A percentile compares a stretch with the other conserved stretches of the same genome.
Conservation (phyloP, 2,329 filamentous ascomycete species). For the Venturia effusa region DNA sequence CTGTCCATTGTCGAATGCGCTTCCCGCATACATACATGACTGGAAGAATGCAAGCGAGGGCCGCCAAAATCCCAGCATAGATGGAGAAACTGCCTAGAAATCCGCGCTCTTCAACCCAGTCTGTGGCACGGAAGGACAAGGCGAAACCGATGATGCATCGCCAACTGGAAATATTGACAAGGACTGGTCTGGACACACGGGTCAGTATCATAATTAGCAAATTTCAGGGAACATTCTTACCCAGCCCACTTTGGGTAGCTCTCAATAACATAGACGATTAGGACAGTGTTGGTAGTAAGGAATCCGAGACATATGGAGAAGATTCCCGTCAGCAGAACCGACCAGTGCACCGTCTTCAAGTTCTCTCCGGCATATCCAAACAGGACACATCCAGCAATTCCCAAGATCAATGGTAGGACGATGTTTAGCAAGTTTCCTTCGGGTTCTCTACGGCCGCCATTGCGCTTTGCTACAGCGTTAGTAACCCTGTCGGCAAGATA, state of each 20-base stretch:
- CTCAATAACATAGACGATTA: conserved; percentile 22
- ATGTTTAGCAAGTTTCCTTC: conserved; percentile 21
- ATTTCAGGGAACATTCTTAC: conserved; percentile 3
- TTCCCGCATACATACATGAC: conserved; percentile 17
- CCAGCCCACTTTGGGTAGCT: conserved; percentile 22
- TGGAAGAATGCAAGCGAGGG: conserved; percentile 18
- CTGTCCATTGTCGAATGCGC: conserved; percentile 6
- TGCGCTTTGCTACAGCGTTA: conserved; percentile 18
- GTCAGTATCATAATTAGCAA: neutral
- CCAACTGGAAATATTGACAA: conserved; percentile 23
- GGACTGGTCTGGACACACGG: conserved; percentile 14
- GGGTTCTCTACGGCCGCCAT: conserved; percentile 18
- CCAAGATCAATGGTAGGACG: conserved; percentile 18
- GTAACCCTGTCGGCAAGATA: conserved; percentile 18
- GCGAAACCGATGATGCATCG: conserved; percentile 21
- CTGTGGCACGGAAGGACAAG: conserved; percentile 18
- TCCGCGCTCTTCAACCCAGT: conserved; percentile 20
- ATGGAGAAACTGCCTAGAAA: conserved; percentile 20
- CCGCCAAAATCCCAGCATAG: conserved; percentile 19
- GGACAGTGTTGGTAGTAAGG: conserved; percentile 21
- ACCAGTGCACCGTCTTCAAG: conserved; percentile 15
- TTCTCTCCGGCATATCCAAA: conserved; percentile 19
- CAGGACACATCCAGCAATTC: conserved; percentile 18
- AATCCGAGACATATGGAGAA: conserved; percentile 21
- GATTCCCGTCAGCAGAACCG: conserved; percentile 19